Conservation (phyloP, 441 rosid species). For the Arabidopsis hybrid region DNA sequence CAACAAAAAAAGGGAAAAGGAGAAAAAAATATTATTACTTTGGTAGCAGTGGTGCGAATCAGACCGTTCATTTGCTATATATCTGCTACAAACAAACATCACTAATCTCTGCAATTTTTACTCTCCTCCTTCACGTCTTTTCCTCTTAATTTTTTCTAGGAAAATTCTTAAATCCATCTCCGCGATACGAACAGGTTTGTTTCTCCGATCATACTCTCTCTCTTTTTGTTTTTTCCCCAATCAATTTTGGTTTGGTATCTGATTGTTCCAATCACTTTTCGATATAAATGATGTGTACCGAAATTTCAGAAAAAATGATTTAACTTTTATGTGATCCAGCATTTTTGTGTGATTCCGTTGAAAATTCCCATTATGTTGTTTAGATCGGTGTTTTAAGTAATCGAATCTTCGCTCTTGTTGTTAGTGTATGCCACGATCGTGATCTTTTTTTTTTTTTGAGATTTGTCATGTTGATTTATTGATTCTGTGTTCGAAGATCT, state of each 20-base stretch:
- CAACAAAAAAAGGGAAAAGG: background rate
- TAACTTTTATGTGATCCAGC: background rate
- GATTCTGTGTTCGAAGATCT: conserved; percentile 20
- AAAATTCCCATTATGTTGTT: background rate
- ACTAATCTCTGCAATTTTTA: background rate
- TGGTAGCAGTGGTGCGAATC: conserved; percentile 37
- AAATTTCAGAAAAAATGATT: conserved; percentile 3
- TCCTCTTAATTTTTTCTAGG: background rate
- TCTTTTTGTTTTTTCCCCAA: background rate
- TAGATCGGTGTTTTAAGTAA: conserved; percentile 22
- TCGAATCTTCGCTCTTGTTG: background rate
- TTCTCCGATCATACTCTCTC: conserved; percentile 16
- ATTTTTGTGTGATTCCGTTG: background rate
- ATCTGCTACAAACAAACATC: conserved; percentile 26
- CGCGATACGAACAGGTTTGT: conserved; percentile 16
- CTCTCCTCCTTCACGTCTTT: conserved; percentile 6
- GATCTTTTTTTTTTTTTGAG: background rate
- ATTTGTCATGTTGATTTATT: background rate
- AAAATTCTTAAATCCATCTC: background rate
- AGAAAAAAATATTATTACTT: background rate
- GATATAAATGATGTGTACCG: background rate
- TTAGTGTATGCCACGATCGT: conserved; percentile 17
- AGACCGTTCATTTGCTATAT: conserved; percentile 42
- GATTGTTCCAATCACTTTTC: background rate
- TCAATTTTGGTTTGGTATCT: background rate